phyloP scores from a whole-genome alignment of 495 filamentous ascomycete genomes.

The Peziza echinospora region DNA sequence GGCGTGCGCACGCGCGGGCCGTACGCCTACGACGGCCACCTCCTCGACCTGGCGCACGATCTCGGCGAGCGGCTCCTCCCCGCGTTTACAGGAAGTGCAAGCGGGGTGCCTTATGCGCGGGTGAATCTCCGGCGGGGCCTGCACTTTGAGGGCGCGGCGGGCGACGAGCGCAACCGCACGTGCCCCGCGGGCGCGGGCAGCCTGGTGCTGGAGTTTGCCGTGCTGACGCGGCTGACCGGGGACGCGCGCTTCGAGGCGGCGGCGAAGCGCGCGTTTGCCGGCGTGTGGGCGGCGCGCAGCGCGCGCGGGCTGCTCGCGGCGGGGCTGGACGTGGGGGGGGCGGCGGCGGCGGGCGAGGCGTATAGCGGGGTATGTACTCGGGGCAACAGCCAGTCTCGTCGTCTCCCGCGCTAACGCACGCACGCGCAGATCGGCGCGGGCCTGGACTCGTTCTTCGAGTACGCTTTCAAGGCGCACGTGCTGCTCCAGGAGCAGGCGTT shows the following conservation, averaged over 20 bases:
- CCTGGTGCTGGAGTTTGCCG: slow-evolving; percentile 78
- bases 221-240: slow-evolving; percentile 69
- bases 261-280: slow-evolving; percentile 85
- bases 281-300: slow-evolving; percentile 74
- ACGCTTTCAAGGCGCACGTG: slow-evolving; percentile 83
- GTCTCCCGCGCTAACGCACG: no score
- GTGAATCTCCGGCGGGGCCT: slow-evolving; percentile 89
- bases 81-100: slow-evolving; percentile 59
- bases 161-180: slow-evolving; percentile 68
- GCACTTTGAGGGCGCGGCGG: slow-evolving; percentile 28
- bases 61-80: slow-evolving; percentile 65
- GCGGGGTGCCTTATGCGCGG: slow-evolving; percentile 73
- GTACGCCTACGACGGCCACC: slow-evolving; percentile 74
- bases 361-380: background rate
- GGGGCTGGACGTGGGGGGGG: slow-evolving; percentile 72
- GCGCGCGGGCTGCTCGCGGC: slow-evolving; percentile 72
- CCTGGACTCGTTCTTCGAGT: slow-evolving; percentile 95
- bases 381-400: slow-evolving; percentile 24
- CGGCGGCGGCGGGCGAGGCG: slow-evolving; percentile 15
- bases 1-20: slow-evolving; percentile 4
- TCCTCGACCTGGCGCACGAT: slow-evolving; percentile 67
- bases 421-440: slow-evolving; percentile 93
- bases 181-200: slow-evolving; percentile 92
- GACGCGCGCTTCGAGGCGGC: slow-evolving; percentile 68
- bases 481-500: slow-evolving; percentile 59